Evolutionary conservation across 1,139 yeast species (phyloP).

Genomic region (Geotrichum reessii): DNA sequence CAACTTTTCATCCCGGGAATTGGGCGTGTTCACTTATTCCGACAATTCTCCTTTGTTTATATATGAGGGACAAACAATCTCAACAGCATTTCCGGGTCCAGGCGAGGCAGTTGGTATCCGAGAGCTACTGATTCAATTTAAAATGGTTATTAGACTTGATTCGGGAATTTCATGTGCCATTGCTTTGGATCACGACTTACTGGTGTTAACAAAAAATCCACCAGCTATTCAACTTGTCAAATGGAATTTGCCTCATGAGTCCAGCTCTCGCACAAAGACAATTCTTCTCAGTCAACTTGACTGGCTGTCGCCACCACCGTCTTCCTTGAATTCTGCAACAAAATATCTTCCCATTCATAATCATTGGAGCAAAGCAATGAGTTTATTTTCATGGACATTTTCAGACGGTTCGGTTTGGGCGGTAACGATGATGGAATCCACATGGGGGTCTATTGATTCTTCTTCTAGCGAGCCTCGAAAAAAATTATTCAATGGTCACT

Average conservation of each 20-base stretch:
- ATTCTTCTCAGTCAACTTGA: conserved; percentile 25
- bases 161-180: conserved; percentile 31
- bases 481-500: conserved; percentile 21
- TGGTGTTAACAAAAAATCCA: conserved; percentile 32
- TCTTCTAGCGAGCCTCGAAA: conserved; percentile 3
- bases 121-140: conserved; percentile 31
- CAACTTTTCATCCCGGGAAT: conserved; percentile 12
- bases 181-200: conserved; percentile 31
- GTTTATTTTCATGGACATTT: conserved; percentile 17
- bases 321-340: background rate
- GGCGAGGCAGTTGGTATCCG: conserved; percentile 40
- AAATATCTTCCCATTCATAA: conserved; percentile 5
- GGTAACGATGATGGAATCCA: conserved; percentile 22
- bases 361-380: conserved; percentile 19
- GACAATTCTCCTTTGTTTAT: conserved; percentile 19
- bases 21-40: conserved; percentile 18
- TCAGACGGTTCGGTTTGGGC: conserved; percentile 20
- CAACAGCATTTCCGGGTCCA: conserved; percentile 36
- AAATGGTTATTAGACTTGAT: conserved; percentile 30
- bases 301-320: conserved; percentile 26
- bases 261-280: conserved; percentile 20
- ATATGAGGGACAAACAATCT: conserved; percentile 20
- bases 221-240: conserved; percentile 32
- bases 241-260: conserved; percentile 22
- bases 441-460: conserved; percentile 17